phyloP scores from a whole-genome alignment of 1,139 yeast genomes.

The Saccharomyces hybrid region DNA sequence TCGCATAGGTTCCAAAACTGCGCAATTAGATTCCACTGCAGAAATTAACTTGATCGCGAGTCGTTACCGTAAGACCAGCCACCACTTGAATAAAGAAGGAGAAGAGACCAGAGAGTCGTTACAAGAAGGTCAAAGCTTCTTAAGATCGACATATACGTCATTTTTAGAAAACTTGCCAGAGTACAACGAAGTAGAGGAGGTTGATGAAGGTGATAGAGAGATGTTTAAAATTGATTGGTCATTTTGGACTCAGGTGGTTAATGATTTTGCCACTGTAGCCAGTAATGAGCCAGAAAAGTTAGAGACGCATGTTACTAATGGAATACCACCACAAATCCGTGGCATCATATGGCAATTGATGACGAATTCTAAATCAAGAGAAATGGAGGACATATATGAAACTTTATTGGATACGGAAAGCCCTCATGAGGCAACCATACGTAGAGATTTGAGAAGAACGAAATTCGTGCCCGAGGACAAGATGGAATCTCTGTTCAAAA shows the following conservation, averaged over 20 bases:
- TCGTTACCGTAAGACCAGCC: conserved; percentile 35
- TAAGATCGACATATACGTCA: conserved; percentile 53
- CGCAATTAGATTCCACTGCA: conserved; percentile 22
- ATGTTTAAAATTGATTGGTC: conserved; percentile 64
- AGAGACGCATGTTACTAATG: conserved; percentile 54
- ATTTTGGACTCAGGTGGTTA: conserved; percentile 77
- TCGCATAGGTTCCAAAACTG: conserved; percentile 12
- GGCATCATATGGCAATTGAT: conserved; percentile 91
- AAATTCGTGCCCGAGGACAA: conserved; percentile 61
- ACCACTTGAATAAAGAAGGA: conserved; percentile 31
- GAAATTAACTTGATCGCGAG: conserved; percentile 39
- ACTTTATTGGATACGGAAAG: conserved; percentile 47
- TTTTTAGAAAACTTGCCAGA: conserved; percentile 20
- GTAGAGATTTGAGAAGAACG: conserved; percentile 76
- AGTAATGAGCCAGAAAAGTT: conserved; percentile 52
- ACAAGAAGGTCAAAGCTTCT: conserved; percentile 50
- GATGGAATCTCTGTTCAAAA: conserved; percentile 56
- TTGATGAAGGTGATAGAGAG: conserved; percentile 24
- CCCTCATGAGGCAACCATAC: conserved; percentile 68
- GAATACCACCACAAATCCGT: conserved; percentile 78
- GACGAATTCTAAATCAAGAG: conserved; percentile 68
- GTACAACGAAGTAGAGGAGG: conserved; percentile 17
- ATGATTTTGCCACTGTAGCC: conserved; percentile 64
- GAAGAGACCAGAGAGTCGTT: conserved; percentile 42
- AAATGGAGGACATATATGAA: conserved; percentile 60